Base-by-base conservation (phyloP, 202 grass and related monocot species). In the Brachypodium distachyon region DNA sequence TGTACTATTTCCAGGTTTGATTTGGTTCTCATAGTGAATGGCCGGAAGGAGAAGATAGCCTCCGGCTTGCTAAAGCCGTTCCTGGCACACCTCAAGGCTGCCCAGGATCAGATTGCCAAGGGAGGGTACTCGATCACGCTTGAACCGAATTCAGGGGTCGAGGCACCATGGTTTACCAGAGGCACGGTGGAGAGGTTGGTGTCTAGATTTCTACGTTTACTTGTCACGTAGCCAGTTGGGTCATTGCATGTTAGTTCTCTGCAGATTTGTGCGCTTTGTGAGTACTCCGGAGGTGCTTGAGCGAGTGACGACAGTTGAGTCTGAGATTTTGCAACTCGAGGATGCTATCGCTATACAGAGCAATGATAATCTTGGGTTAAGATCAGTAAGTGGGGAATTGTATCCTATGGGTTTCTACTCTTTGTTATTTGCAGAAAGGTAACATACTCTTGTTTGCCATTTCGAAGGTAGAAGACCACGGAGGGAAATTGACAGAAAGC, bases 231-330 rank as follows among this genome's bases (percentile, higher is more conserved):
- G 37, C 46, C 13, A 31, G 36, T 33, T 54, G 39, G 66, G 18
- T 58, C 28, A 86, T n/a, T 63, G 36, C 7, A 77, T 79, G 36
- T 31, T 70, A 38, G 6, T 32, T 84, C 34, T 31, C 65, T 17
- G 37, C 84, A 98, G 89, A 66, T 98, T 98, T 90, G 89, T 98
- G 59, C 87, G 91, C 25, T 99, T 95, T 18, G 91, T 99, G 55
- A 99, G 96, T 81, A 95, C 91, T 52, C 96, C 96, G 6, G 96
- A 92, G 77, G 88, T 99, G 80, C 84, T 99, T 43, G 96, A 99
- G 81, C 86, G 96, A 64, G 96, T 99, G 26, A 87, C 89, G 18
- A 95, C 87, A 48, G 62, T 95, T 67, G 96, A 98, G 73, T 99
- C 85, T 49, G 96, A 99, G 71, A 99, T 99, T 64, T 65, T 90